Percentiles rank a stretch among this genome's conserved stretches.
phyloP scores from a whole-genome alignment of 2,329 filamentous ascomycete species.

The Penicillium sumatraense region DNA sequence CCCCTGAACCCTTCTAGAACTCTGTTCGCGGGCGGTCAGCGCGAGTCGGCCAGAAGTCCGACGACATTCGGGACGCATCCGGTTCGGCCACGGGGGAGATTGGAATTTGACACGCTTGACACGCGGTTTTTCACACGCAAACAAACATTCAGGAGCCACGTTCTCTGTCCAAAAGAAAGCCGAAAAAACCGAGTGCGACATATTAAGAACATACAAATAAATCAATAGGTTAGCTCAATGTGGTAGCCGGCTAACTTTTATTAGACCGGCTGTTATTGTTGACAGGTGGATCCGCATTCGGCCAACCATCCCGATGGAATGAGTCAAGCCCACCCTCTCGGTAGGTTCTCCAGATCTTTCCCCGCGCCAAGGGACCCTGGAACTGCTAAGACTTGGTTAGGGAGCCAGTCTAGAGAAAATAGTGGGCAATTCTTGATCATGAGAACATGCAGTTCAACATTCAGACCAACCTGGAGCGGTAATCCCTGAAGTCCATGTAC shows the following conservation, averaged over 20 bases:
- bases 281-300: conserved; percentile 3
- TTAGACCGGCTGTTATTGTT: neutral
- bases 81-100: neutral
- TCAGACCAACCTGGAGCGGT: neutral
- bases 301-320: neutral
- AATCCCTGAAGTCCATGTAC: neutral
- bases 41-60: neutral
- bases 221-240: neutral
- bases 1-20: neutral
- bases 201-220: too few species aligned
- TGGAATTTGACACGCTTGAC: neutral
- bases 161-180: neutral
- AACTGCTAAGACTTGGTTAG: neutral
- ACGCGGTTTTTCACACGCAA: neutral
- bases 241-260: neutral
- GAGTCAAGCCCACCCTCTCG: conserved; percentile 1
- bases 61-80: neutral
- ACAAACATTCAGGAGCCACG: neutral
- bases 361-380: neutral
- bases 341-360: neutral
- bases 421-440: neutral
- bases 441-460: neutral
- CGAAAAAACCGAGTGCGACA: neutral
- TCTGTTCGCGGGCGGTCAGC: conserved; percentile 4
- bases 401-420: neutral